Evolutionary conservation across 2,329 filamentous ascomycete genomes (phyloP).

Genomic region (Acarospora socialis): DNA sequence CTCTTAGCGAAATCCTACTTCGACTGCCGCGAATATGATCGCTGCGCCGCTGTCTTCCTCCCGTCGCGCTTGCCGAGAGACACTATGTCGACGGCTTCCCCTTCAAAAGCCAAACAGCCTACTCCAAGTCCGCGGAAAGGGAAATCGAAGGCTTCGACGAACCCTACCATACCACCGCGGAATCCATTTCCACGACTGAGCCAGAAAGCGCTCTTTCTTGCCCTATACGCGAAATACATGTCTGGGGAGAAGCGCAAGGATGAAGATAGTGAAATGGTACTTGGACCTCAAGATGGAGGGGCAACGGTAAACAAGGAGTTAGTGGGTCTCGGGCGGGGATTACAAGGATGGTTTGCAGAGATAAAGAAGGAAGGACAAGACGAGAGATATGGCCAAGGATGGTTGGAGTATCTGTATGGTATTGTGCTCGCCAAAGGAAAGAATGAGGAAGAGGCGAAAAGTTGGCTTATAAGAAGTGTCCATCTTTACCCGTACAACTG

Average conservation of each 20-base stretch:
- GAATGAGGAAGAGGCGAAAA: slow-evolving; percentile 70
- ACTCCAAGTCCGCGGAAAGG: slow-evolving; percentile 34
- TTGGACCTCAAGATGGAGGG: slow-evolving; percentile 82
- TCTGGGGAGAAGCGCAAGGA: slow-evolving; percentile 92
- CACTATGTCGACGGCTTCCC: slow-evolving; percentile 37
- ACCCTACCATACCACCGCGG: slow-evolving; percentile 19
- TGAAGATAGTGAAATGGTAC: slow-evolving; percentile 93
- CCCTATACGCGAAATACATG: slow-evolving; percentile 82
- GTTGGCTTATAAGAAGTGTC: slow-evolving; percentile 77
- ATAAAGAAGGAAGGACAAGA: slow-evolving; percentile 46
- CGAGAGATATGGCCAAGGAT: slow-evolving; percentile 64
- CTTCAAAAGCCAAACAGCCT: slow-evolving; percentile 23
- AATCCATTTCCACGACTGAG: slow-evolving; percentile 45
- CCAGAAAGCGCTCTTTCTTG: slow-evolving; percentile 83
- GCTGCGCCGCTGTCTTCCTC: slow-evolving; percentile 78
- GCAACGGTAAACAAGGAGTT: slow-evolving; percentile 77
- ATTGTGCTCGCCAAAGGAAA: slow-evolving; percentile 82
- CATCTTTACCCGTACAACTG: slow-evolving; percentile 90
- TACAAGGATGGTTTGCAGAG: slow-evolving; percentile 69
- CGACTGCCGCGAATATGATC: slow-evolving; percentile 87
- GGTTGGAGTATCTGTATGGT: slow-evolving; percentile 73
- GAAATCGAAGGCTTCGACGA: slow-evolving; percentile 45
- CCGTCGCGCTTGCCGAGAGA: slow-evolving; percentile 64
- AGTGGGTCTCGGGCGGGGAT: slow-evolving; percentile 54
- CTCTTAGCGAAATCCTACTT: slow-evolving; percentile 88